Conservation (phyloP, 345 rosid species). For the Citrus australasica region DNA sequence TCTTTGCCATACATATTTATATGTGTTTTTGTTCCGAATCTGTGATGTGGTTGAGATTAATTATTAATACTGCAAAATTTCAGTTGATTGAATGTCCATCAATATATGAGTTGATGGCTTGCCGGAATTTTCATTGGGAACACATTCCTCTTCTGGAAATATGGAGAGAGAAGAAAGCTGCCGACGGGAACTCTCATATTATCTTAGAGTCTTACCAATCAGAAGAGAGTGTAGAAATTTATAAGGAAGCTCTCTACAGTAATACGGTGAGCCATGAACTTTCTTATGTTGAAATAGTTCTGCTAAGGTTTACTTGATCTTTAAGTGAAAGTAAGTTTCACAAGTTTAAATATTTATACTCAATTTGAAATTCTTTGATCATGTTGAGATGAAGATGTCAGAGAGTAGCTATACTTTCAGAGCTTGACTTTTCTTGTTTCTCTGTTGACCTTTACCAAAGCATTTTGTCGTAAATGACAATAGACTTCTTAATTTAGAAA, state of each 20-base stretch:
- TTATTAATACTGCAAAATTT: slow-evolving; percentile 10
- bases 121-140: slow-evolving; percentile 46
- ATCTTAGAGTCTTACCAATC: slow-evolving; percentile 67
- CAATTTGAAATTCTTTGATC: background rate
- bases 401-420: background rate
- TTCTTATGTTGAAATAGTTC: background rate
- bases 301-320: background rate
- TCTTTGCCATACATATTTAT: background rate
- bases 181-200: slow-evolving; percentile 38
- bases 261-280: slow-evolving; percentile 54
- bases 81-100: slow-evolving; percentile 72
- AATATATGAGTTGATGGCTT: slow-evolving; percentile 54
- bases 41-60: background rate
- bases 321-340: background rate
- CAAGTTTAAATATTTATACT: background rate
- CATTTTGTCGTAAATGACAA: background rate
- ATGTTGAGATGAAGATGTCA: background rate
- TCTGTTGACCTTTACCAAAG: background rate
- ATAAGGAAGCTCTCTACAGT: slow-evolving; percentile 60
- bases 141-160: slow-evolving; percentile 45
- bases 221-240: slow-evolving; percentile 52
- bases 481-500: background rate
- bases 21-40: background rate
- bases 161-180: slow-evolving; percentile 43
- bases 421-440: background rate